Conservation (phyloP, 192 early-diverging fungal species). For the Spizellomyces punctatus region DNA sequence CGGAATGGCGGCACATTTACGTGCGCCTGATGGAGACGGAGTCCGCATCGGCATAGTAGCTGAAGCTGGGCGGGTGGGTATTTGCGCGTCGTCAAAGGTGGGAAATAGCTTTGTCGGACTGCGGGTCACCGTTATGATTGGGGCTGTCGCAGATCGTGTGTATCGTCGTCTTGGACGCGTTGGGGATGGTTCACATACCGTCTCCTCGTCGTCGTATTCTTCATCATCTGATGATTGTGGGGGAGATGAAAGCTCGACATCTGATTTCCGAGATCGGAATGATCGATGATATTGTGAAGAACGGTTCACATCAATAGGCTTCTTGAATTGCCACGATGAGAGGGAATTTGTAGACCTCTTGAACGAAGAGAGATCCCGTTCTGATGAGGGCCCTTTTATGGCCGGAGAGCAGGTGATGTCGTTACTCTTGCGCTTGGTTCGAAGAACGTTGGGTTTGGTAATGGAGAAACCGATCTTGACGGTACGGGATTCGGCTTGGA, state of each 20-base stretch:
- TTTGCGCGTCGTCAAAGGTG: background rate
- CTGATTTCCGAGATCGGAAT: too few relatives aligned
- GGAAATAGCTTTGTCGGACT: background rate
- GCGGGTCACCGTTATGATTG: background rate
- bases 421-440: constrained; percentile 24
- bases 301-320: background rate
- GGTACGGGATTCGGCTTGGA: too few relatives aligned
- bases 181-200: background rate
- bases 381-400: background rate
- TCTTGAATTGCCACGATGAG: background rate
- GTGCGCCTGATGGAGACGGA: constrained; percentile 17
- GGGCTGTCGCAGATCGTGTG: constrained; percentile 2
- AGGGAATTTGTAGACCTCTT: background rate
- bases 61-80: background rate
- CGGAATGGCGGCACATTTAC: constrained; percentile 1
- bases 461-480: constrained; percentile 3
- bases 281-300: too few relatives aligned
- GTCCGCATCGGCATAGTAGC: constrained; percentile 12
- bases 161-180: constrained; percentile 3
- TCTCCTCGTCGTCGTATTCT: background rate
- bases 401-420: constrained; percentile 17
- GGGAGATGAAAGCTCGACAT: too few relatives aligned
- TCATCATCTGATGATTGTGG: background rate
- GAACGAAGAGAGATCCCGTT: background rate
- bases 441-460: constrained; percentile 2